Base-by-base conservation (phyloP, 208 protist species). In the Leishmania major region DNA sequence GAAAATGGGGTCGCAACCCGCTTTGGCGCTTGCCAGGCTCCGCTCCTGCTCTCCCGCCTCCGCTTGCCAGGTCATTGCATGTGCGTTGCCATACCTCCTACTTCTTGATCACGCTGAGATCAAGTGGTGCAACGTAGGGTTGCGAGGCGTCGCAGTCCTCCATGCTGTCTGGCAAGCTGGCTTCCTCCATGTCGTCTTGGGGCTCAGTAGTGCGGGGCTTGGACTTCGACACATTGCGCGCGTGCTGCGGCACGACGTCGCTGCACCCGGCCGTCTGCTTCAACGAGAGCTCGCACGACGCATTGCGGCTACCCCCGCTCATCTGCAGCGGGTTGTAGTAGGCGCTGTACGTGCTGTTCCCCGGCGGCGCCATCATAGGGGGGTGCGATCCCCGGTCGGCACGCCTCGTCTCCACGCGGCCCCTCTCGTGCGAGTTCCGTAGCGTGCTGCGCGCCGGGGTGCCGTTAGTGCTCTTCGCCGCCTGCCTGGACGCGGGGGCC, bases 41-140 rank as follows among this genome's bases (percentile, higher is more conserved):
- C 43, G 37, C 66, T 47, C 66, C 37, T 71, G 66, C 37, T 47
- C 31, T 47, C 37, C 66, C 22, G 19, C 37, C 66, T 47, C 37
- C 25, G 37, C 37, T 47, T 71, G 25, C n/a, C 31, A 67, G 28
- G 62, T 0, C 40, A 72, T 72, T 43, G 67, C 7, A 72, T 45
- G 64, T 31, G 47, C 53, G 62, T 37, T 22, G 59, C 71, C 40
- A 57, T 49, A 35, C 28, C n/a, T 17, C 37, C 80, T 76, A 89
- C 83, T 89, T 89, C 80, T 87, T 89, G 69, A 87, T 78, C 19
- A 53, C 67, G 59, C 73, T 83, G 45, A 89, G 79, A 51, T 90
- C 87, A 49, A 90, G 77, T 19, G 84, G 87, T 28, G 77, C 55
- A 73, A 90, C 78, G 75, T 79, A 89, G 79, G 67, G 82, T 43